Evolutionary conservation across 2,329 filamentous ascomycete species (phyloP).

Genomic region (Alternaria panax): DNA sequence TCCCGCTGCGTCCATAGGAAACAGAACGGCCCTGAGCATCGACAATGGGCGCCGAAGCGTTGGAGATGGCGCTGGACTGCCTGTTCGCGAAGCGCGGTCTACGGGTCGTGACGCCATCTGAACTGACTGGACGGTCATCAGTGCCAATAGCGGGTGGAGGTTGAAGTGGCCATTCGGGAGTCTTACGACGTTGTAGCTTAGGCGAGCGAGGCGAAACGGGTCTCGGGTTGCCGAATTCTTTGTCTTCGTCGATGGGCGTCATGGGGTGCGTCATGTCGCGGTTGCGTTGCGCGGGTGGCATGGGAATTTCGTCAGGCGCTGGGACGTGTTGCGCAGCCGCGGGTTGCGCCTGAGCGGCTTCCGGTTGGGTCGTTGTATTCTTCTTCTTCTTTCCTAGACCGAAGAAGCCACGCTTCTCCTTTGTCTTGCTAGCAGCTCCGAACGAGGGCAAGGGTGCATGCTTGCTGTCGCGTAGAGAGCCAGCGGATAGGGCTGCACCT

Average conservation of each 20-base stretch:
- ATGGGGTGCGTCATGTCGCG: constrained; percentile 35
- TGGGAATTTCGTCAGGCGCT: constrained; percentile 33
- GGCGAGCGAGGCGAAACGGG: constrained; percentile 40
- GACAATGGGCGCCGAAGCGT: constrained; percentile 34
- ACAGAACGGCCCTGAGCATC: constrained; percentile 28
- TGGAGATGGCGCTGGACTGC: constrained; percentile 30
- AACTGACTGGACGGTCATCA: constrained; percentile 41
- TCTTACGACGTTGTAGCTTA: constrained; percentile 59
- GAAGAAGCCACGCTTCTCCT: constrained; percentile 54
- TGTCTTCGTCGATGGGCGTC: constrained; percentile 47
- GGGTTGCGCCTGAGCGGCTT: constrained; percentile 43
- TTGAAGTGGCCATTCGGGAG: constrained; percentile 60
- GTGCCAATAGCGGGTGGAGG: constrained; percentile 42
- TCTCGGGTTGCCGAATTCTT: constrained; percentile 30
- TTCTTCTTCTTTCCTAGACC: constrained; percentile 69
- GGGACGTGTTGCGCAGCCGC: constrained; percentile 40
- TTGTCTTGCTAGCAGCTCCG: constrained; percentile 44
- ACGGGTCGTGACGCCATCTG: constrained; percentile 35
- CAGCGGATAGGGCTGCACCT: constrained; percentile 44
- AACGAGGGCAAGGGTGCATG: constrained; percentile 39
- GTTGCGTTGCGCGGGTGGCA: constrained; percentile 39
- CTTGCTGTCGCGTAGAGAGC: constrained; percentile 51
- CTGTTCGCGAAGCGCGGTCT: constrained; percentile 34
- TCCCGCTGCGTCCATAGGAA: constrained; percentile 45
- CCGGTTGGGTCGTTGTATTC: constrained; percentile 40